Percentiles rank a stretch among this genome's conserved stretches.
Conservation (phyloP, 78 protist genomes). For the Dictyostelium brefeldianum region DNA sequence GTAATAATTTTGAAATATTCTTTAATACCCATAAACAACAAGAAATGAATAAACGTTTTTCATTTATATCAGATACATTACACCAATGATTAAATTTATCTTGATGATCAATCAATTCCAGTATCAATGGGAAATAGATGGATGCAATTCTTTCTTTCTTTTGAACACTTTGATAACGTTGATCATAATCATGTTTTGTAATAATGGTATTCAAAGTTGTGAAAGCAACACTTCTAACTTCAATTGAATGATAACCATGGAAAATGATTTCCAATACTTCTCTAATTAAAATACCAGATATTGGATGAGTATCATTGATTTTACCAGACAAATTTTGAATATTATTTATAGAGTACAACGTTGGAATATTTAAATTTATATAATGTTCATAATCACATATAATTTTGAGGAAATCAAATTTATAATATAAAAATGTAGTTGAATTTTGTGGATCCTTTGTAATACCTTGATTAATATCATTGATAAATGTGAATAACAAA, state of each 20-base stretch:
- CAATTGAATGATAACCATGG: not conserved
- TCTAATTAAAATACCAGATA: conserved; percentile 42
- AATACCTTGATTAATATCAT: conserved; percentile 36
- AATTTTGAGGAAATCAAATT: conserved; percentile 55
- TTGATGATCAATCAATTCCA: conserved; percentile 55
- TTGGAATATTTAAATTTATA: conserved; percentile 56
- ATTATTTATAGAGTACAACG: not conserved
- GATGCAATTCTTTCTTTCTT: conserved; percentile 51
- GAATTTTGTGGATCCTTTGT: not conserved
- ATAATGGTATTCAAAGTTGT: conserved; percentile 16
- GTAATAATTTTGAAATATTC: conserved; percentile 28
- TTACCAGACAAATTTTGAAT: conserved; percentile 22
- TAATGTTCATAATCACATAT: conserved; percentile 71
- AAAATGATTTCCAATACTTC: conserved; percentile 44
- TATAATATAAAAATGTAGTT: conserved; percentile 41
- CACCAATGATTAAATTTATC: conserved; percentile 37
- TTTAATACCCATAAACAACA: conserved; percentile 45
- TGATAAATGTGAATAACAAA: conserved; percentile 20
- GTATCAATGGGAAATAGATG: conserved; percentile 60
- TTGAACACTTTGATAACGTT: conserved; percentile 39
- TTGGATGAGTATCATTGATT: conserved; percentile 50
- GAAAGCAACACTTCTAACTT: conserved; percentile 54
- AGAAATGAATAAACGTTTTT: conserved; percentile 35
- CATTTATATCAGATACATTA: not conserved
- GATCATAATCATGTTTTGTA: conserved; percentile 70